phyloP scores from a whole-genome alignment of 768 basidiomycete genomes.

The Trametes sanguinea region DNA sequence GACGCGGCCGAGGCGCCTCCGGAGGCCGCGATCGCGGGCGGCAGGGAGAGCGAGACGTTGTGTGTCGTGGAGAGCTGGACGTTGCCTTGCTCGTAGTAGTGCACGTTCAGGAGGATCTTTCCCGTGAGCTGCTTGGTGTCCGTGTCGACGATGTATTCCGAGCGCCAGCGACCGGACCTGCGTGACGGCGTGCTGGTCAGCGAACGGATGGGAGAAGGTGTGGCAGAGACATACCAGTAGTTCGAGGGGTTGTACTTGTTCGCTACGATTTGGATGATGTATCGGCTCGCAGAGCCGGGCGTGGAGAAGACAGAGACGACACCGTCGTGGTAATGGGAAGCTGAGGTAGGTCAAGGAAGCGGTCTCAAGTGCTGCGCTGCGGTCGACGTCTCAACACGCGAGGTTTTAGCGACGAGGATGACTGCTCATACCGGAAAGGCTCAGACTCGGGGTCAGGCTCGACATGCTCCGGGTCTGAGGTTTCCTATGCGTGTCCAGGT shows the following conservation, averaged over 20 bases:
- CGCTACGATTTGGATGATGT: constrained; percentile 82
- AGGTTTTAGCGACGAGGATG: neutral
- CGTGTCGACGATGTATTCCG: constrained; percentile 77
- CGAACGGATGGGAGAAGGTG: neutral
- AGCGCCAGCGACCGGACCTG: constrained; percentile 96
- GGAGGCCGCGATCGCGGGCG: constrained; percentile 55
- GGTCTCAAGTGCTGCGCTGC: constrained; percentile 70
- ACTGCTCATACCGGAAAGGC: constrained; percentile 65
- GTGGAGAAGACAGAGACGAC: constrained; percentile 71
- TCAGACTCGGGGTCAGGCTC: constrained; percentile 69
- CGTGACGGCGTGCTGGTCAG: neutral
- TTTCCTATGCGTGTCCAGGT: constrained; percentile 52
- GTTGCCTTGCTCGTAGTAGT: constrained; percentile 98
- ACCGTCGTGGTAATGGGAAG: constrained; percentile 84
- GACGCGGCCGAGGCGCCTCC: constrained; percentile 55
- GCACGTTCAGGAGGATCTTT: constrained; percentile 78
- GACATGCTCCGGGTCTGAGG: constrained; percentile 66
- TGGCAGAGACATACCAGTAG: constrained; percentile 67
- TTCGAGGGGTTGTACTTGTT: constrained; percentile 95
- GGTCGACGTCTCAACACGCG: neutral
- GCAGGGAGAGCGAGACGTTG: constrained; percentile 62
- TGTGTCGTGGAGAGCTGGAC: constrained; percentile 87
- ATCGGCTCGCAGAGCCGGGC: constrained; percentile 46
- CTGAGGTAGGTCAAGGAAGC: constrained; percentile 66
- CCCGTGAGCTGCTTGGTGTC: constrained; percentile 65